These are phyloP conservation scores for Zea luxurians DNA, from an alignment of 176 grass and related monocot genomes.

Conservation along the genomic window DNA sequence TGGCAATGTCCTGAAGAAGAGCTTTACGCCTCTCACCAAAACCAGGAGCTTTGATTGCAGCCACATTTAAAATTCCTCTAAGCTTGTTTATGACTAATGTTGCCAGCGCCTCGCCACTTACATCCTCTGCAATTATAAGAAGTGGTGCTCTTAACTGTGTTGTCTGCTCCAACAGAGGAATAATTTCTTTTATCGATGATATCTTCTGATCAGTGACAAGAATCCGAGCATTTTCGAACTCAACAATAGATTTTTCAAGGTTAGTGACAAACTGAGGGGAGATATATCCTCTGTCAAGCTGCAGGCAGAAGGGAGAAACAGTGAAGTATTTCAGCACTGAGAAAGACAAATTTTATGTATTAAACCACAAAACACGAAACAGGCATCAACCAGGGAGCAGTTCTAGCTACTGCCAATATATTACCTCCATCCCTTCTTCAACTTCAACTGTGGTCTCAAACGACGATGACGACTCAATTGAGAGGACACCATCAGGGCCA, in stretches of 20 bases:
- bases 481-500: constrained; percentile 90
- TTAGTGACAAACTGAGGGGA: constrained; percentile 95
- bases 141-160: constrained; percentile 83
- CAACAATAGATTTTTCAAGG: constrained; percentile 81
- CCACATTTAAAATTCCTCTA: constrained; percentile 87
- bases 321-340: constrained; percentile 10
- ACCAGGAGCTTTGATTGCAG: constrained; percentile 89
- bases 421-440: constrained; percentile 98
- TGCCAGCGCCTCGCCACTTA: constrained; percentile 87
- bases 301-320: constrained; percentile 4
- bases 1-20: constrained; percentile 89
- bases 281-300: constrained; percentile 91
- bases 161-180: constrained; percentile 85
- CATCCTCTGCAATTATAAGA: constrained; percentile 87
- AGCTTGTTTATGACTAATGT: constrained; percentile 91
- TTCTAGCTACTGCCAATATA: background rate
- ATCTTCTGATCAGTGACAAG: constrained; percentile 97
- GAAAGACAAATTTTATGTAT: background rate
- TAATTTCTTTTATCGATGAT: constrained; percentile 84
- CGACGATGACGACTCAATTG: constrained; percentile 83
- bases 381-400: background rate
- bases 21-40: constrained; percentile 94
- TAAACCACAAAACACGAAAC: constrained; percentile 20
- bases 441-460: constrained; percentile 94
- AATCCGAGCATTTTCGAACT: constrained; percentile 89